Conservation (phyloP, 1,139 yeast species). For the Candida sp. region DNA sequence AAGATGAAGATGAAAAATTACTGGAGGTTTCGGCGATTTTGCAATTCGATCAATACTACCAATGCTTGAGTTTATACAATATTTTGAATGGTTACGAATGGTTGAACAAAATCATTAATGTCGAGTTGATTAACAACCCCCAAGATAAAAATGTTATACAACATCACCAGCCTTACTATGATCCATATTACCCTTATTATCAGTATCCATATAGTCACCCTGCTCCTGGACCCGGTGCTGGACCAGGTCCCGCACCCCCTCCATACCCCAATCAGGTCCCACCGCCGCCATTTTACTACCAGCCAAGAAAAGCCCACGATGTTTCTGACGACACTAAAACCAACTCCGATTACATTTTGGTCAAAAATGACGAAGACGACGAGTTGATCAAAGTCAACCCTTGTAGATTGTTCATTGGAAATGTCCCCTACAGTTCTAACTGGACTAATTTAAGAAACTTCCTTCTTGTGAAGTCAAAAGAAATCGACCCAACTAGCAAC, state of each 20-base stretch:
- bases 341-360: constrained; percentile 10
- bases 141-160: background rate
- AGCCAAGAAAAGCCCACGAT: background rate
- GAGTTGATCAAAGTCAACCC: constrained; percentile 30
- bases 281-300: background rate
- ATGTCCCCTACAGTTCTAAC: constrained; percentile 54
- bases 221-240: constrained; percentile 1
- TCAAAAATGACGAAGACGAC: constrained; percentile 27
- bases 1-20: constrained; percentile 1
- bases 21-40: constrained; percentile 9
- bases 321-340: constrained; percentile 2
- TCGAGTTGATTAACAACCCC: constrained; percentile 6
- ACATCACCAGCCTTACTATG: background rate
- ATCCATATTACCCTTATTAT: background rate
- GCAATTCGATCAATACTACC: constrained; percentile 13
- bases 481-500: constrained; percentile 21
- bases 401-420: constrained; percentile 48
- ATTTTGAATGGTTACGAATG: constrained; percentile 25
- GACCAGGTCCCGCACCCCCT: constrained; percentile 2
- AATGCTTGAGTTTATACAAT: constrained; percentile 14
- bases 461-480: constrained; percentile 33
- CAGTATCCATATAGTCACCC: background rate
- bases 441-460: constrained; percentile 56
- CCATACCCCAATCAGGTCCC: constrained; percentile 5
- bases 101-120: constrained; percentile 18